phyloP scores from a whole-genome alignment of 108 stramenopile species.

The Aurantiochytrium sp. region DNA sequence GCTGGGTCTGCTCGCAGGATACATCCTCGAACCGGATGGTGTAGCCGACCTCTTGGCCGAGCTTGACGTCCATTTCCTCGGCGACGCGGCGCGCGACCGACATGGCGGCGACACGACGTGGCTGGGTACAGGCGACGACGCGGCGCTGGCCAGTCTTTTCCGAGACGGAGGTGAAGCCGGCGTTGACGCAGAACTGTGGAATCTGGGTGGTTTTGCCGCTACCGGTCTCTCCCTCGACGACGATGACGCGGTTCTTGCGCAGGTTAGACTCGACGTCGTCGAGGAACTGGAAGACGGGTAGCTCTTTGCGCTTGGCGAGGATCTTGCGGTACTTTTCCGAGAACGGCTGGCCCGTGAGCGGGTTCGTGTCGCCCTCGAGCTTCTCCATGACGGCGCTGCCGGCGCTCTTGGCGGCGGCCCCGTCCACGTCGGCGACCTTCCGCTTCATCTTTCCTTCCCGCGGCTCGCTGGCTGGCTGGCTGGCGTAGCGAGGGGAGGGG shows the following conservation, averaged over 20 bases:
- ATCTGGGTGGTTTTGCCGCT: constrained; percentile 88
- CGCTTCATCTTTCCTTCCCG: too few species aligned
- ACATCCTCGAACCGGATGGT: constrained; percentile 97
- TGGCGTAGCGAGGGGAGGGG: too few species aligned
- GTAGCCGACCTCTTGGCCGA: constrained; percentile 94
- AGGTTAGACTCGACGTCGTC: constrained; percentile 80
- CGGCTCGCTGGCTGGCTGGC: too few species aligned
- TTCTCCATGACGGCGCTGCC: background rate
- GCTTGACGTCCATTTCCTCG: constrained; percentile 96
- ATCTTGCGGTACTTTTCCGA: constrained; percentile 62
- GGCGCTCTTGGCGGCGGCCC: background rate
- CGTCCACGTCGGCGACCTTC: background rate
- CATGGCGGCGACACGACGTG: constrained; percentile 95
- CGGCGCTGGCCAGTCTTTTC: constrained; percentile 56
- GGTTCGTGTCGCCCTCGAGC: constrained; percentile 53
- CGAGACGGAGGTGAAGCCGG: constrained; percentile 64
- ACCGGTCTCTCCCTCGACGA: constrained; percentile 97
- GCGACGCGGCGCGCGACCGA: constrained; percentile 91
- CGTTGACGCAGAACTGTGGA: constrained; percentile 87
- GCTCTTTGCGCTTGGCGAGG: constrained; percentile 70
- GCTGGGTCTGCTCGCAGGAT: constrained; percentile 66
- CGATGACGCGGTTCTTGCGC: constrained; percentile 78
- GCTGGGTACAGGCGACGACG: constrained; percentile 93
- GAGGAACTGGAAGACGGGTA: constrained; percentile 93
- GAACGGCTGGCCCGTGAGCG: constrained; percentile 75